phyloP scores from a whole-genome alignment of 176 grass and related monocot species.

The Guadua angustifolia region DNA sequence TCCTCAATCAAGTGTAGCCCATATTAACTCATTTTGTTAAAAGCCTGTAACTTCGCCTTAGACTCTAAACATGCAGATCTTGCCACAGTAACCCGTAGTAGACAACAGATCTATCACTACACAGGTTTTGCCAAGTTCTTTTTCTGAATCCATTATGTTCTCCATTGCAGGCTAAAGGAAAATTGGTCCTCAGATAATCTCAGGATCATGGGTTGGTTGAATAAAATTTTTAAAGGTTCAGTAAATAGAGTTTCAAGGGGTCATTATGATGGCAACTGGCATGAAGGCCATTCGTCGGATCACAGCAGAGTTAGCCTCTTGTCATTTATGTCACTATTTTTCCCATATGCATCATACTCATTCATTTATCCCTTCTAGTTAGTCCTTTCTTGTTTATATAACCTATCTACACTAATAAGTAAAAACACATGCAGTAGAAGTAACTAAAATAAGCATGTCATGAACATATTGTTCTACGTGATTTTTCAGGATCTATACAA shows the following conservation, averaged over 20 bases:
- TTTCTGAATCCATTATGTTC: constrained; percentile 10
- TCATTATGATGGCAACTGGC: constrained; percentile 63
- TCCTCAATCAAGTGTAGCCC: no score
- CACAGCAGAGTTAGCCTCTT: constrained; percentile 44
- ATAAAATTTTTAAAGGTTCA: constrained; percentile 73
- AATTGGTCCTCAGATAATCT: constrained; percentile 32
- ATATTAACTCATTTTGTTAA: no score
- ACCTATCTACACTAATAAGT: background rate
- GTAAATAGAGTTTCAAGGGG: constrained; percentile 78
- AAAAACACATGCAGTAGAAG: background rate
- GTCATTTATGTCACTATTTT: constrained; percentile 12
- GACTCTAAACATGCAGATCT: no score
- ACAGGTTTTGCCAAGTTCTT: background rate
- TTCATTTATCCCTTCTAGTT: constrained; percentile 2
- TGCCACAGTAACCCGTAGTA: no score
- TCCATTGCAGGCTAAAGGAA: constrained; percentile 16
- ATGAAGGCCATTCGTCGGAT: constrained; percentile 49
- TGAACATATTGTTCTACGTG: background rate
- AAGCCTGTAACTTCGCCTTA: no score
- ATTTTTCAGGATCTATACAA: constrained; percentile 32
- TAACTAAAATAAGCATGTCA: background rate
- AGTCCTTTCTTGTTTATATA: constrained; percentile 2
- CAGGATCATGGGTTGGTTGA: constrained; percentile 74
- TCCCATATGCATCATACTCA: constrained; percentile 12
- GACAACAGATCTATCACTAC: background rate